Conservation (phyloP, 2,329 filamentous ascomycete genomes). For the Neonectria coccinea region DNA sequence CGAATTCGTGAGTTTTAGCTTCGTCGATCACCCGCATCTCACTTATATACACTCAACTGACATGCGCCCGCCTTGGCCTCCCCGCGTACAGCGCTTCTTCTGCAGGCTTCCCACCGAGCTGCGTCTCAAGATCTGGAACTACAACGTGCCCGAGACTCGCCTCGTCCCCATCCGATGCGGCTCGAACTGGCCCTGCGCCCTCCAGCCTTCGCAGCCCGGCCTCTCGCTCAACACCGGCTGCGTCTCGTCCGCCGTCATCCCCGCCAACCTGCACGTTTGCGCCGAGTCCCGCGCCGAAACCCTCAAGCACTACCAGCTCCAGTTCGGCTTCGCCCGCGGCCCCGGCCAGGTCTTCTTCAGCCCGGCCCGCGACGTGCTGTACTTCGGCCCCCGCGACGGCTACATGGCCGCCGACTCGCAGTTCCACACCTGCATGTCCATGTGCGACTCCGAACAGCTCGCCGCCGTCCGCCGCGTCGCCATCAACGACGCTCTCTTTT, state of each 20-base stretch:
- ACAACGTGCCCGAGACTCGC: conserved; percentile 57
- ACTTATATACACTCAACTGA: conserved; percentile 18
- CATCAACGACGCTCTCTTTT: conserved; percentile 59
- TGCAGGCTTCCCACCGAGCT: conserved; percentile 59
- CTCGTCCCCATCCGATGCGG: conserved; percentile 59
- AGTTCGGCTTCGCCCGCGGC: conserved; percentile 57
- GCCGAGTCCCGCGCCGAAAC: conserved; percentile 60
- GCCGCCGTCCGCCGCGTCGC: conserved; percentile 56
- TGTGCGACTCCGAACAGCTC: conserved; percentile 57
- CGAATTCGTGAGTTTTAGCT: conserved; percentile 30
- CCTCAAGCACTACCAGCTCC: conserved; percentile 54
- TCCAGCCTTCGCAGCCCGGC: conserved; percentile 18
- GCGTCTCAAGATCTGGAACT: conserved; percentile 61
- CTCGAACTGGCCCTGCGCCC: conserved; percentile 44
- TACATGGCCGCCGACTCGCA: conserved; percentile 60
- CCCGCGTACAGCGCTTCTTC: conserved; percentile 54
- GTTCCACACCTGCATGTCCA: conserved; percentile 58
- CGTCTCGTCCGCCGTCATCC: conserved; percentile 56
- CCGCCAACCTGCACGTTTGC: conserved; percentile 60
- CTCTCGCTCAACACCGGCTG: conserved; percentile 49
- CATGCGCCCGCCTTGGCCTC: conserved; percentile 5
- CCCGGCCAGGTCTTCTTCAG: conserved; percentile 59
- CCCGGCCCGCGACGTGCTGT: conserved; percentile 57
- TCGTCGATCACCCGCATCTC: conserved; percentile 28
- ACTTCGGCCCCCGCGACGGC: conserved; percentile 59